Evolutionary conservation across 2,329 filamentous ascomycete species (phyloP).

Genomic region (Uncinocarpus reesii): DNA sequence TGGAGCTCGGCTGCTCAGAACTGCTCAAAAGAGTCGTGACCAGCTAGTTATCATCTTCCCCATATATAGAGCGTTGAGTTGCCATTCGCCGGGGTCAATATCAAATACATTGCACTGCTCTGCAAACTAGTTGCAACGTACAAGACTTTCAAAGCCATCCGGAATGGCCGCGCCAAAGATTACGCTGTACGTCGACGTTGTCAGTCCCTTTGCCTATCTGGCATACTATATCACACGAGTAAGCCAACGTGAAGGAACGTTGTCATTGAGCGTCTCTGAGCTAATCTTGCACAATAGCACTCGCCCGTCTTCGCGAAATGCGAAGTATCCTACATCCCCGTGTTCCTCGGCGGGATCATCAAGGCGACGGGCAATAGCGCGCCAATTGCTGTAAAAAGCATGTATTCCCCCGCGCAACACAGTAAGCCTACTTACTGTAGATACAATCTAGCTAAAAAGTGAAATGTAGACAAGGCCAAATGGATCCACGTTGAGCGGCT

Average conservation of each 20-base stretch:
- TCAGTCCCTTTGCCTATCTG: conserved; percentile 52
- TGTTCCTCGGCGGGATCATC: conserved; percentile 52
- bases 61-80: too few relatives aligned
- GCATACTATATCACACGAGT: conserved; percentile 48
- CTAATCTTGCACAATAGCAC: conserved; percentile 34
- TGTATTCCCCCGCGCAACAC: conserved; percentile 12
- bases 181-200: conserved; percentile 49
- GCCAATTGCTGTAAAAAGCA: conserved; percentile 49
- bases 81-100: not conserved
- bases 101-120: not conserved
- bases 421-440: not conserved
- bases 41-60: too few relatives aligned
- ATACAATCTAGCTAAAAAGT: not conserved
- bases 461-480: conserved; percentile 45
- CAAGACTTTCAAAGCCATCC: not conserved
- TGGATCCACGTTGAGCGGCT: conserved; percentile 46
- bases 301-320: conserved; percentile 46
- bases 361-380: conserved; percentile 45
- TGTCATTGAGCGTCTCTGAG: not conserved
- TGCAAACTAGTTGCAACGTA: too few relatives aligned
- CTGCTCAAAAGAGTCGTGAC: too few relatives aligned
- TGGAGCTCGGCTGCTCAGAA: too few relatives aligned
- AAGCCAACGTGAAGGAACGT: conserved; percentile 20
- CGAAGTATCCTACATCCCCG: conserved; percentile 48
- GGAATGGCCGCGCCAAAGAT: conserved; percentile 42